Percentiles rank a stretch among this genome's conserved stretches.
These are phyloP conservation scores for Picea abies DNA, from an alignment of 83 land plant genomes.

Conservation along the genomic window DNA sequence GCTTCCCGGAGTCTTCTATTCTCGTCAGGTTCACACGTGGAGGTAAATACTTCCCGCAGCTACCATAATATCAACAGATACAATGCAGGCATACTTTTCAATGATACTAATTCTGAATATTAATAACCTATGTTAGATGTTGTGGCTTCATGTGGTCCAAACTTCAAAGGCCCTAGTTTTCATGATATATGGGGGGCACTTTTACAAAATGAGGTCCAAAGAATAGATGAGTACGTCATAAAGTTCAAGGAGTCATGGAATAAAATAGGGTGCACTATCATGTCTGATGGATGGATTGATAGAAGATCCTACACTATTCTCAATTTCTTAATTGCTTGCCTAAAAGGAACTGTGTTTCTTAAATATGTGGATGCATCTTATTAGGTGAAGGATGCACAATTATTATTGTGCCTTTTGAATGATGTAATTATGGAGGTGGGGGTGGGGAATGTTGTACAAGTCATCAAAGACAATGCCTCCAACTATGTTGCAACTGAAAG, in stretches of 20 bases:
- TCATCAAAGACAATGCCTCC: background rate
- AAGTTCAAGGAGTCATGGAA: background rate
- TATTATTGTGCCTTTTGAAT: background rate
- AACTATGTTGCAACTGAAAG: background rate
- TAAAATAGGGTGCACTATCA: background rate
- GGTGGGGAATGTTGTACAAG: background rate
- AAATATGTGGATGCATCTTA: background rate
- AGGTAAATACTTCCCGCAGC: too few relatives aligned
- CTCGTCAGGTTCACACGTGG: too few relatives aligned
- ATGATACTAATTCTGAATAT: background rate
- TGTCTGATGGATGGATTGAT: background rate
- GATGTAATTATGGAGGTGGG: background rate
- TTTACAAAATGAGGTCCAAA: background rate
- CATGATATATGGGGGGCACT: background rate
- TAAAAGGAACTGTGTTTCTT: background rate
- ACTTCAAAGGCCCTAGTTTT: background rate
- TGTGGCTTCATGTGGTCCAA: background rate
- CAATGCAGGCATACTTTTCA: background rate
- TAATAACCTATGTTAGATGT: background rate
- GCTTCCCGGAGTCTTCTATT: too few relatives aligned
- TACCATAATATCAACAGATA: background rate
- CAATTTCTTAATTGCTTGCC: too few relatives aligned
- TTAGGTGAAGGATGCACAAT: background rate
- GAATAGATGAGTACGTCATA: background rate
- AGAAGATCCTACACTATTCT: background rate